phyloP scores from a whole-genome alignment of 2,329 filamentous ascomycete species.

The Scleromitrula shiraiana region DNA sequence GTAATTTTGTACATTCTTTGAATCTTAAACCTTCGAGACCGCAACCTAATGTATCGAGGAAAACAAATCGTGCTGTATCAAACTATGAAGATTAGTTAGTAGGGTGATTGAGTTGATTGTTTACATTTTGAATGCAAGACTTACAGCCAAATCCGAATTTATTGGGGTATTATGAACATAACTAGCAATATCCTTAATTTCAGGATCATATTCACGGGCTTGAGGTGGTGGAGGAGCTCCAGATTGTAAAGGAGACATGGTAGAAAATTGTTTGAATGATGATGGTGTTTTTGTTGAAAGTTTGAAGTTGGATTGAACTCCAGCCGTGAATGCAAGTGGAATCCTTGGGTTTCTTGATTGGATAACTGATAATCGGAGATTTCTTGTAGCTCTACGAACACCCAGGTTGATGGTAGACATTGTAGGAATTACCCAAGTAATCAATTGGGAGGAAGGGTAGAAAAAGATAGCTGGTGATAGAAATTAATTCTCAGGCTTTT shows the following conservation, averaged over 20 bases:
- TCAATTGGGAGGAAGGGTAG: background rate
- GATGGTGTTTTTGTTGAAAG: conserved; percentile 17
- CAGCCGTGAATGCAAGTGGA: conserved; percentile 23
- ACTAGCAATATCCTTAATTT: conserved; percentile 89
- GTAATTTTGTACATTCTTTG: conserved; percentile 90
- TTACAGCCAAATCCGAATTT: conserved; percentile 84
- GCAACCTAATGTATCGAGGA: conserved; percentile 94
- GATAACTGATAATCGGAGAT: conserved; percentile 22
- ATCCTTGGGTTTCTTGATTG: conserved; percentile 23
- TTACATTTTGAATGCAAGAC: conserved; percentile 37
- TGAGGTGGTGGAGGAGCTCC: conserved; percentile 42
- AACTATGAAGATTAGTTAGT: conserved; percentile 45
- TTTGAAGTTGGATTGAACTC: conserved; percentile 16
- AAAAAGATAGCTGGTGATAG: too few species aligned
- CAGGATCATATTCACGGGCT: conserved; percentile 68
- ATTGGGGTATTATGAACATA: conserved; percentile 92
- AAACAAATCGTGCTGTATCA: conserved; percentile 93
- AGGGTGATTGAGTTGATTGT: conserved; percentile 6
- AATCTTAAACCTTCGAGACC: conserved; percentile 93
- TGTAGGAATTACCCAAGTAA: conserved; percentile 5
- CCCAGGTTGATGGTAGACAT: conserved; percentile 29
- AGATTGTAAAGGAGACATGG: conserved; percentile 31
- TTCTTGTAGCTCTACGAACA: conserved; percentile 27
- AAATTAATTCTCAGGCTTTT: too few species aligned
- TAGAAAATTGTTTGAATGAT: conserved; percentile 28